Evolutionary conservation across 345 rosid species (phyloP).

Genomic region (Syzygium jambos): DNA sequence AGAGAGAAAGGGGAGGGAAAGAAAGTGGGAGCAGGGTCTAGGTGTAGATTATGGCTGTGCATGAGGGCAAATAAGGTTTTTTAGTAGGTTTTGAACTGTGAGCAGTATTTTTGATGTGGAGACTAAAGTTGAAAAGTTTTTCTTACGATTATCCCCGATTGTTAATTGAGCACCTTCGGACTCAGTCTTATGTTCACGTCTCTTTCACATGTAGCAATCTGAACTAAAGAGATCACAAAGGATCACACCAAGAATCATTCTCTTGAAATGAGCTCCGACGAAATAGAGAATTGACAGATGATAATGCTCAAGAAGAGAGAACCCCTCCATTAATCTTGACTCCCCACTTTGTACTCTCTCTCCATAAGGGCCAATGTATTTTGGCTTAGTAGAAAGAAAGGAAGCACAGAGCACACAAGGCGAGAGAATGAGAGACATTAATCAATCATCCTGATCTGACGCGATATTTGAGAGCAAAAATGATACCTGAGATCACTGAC

Average conservation of each 20-base stretch:
- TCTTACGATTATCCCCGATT: neutral
- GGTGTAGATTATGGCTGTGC: neutral
- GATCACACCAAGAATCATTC: neutral
- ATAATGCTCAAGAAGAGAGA: neutral
- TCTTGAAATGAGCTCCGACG: neutral
- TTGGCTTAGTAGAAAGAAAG: neutral
- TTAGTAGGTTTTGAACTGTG: neutral
- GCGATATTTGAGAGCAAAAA: neutral
- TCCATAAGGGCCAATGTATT: neutral
- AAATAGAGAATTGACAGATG: neutral
- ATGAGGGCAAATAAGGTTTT: neutral
- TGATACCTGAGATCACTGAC: neutral
- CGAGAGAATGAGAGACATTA: neutral
- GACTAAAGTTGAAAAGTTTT: neutral
- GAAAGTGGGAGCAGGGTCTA: neutral
- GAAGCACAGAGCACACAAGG: neutral
- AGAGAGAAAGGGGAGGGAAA: neutral
- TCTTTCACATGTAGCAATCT: neutral
- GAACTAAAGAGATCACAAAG: neutral
- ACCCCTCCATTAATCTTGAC: neutral
- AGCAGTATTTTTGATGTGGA: neutral
- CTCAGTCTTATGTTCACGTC: neutral
- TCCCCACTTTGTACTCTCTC: neutral
- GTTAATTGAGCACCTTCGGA: neutral
- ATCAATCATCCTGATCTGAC: neutral